Evolutionary conservation across 192 early-diverging fungal species (phyloP).

Genomic region (Coemansia sp.): DNA sequence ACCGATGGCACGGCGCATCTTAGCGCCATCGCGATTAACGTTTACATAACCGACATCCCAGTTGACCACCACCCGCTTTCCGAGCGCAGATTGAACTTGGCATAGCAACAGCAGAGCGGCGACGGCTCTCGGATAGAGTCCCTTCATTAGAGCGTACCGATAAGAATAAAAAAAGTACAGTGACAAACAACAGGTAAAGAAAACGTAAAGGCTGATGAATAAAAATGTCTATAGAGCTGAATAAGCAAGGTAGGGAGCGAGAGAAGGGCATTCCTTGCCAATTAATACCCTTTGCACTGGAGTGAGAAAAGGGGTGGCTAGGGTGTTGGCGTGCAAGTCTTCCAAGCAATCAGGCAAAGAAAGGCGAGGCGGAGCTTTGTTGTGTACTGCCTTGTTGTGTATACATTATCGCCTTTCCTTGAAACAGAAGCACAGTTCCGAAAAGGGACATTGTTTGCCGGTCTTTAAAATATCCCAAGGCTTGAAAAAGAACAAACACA

Average conservation of each 20-base stretch:
- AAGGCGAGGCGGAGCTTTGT: neutral
- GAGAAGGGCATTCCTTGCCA: neutral
- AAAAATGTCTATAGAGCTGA: neutral
- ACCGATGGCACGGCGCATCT: constrained; percentile 60
- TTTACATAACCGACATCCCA: constrained; percentile 67
- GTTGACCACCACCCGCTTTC: constrained; percentile 34
- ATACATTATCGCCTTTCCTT: neutral
- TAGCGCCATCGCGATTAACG: constrained; percentile 63
- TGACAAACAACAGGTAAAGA: neutral
- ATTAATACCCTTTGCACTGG: neutral
- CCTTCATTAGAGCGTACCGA: neutral
- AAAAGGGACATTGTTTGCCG: neutral
- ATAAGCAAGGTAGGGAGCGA: neutral
- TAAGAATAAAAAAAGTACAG: neutral
- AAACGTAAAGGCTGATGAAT: neutral
- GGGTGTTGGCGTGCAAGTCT: neutral
- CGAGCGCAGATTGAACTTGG: neutral
- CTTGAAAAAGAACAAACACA: neutral
- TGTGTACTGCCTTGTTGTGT: neutral
- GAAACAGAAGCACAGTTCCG: neutral
- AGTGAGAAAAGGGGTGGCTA: neutral
- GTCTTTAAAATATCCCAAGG: neutral
- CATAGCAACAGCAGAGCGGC: neutral
- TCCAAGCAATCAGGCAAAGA: neutral
- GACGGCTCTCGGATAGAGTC: neutral